Base-by-base conservation (phyloP, 1,284 basidiomycete genomes). In the Exobasidium cylindrosporum region DNA sequence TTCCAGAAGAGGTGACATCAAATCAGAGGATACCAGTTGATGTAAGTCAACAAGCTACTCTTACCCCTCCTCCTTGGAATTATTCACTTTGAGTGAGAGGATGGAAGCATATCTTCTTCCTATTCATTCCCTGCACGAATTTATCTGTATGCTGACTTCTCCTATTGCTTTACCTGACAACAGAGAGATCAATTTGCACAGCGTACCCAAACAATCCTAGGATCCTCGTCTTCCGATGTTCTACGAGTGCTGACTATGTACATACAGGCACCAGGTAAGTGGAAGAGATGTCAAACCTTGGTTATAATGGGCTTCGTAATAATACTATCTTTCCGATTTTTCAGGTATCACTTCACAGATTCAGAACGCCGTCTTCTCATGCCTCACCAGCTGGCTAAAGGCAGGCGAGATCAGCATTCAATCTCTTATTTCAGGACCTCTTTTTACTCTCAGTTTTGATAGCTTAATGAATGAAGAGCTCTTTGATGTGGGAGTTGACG, bases 401-500 rank as follows among this genome's bases (percentile, higher is more conserved):
- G 89, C 91, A 1, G 94, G 95, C 29, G 94, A 97, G 81, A 85
- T 96, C 63, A 82, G 84, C 31, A 85, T 88, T 0, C 73, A 78
- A 3, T 83, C 86, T 32, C 83, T 98, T 40, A 86, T 87, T 3
- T 84, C 87, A 57, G 90, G 89, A 0, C 89, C 93, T 1, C 84
- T 98, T n/a, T 89, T 97, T 75, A 81, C 84, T 10, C 88, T 87
- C 73, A 67, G 73, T 3, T 77, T 79, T 55, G 67, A 78, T 31
- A 73, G 76, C 6, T 65, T 77, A 23, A 59, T 60, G 13, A 68
- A 68, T 6, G 91, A 96, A 30, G 85, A 87, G 53, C 85, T 98
- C 10, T 98, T 98, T 77, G 96, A 99, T 76, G 81, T 88, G 1
- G 93, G 92, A 0, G 91, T 95, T 45, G 91, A 97, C 69, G 88